Base-by-base conservation (phyloP, 169 alveolate species). In the Plasmodium berghei region DNA sequence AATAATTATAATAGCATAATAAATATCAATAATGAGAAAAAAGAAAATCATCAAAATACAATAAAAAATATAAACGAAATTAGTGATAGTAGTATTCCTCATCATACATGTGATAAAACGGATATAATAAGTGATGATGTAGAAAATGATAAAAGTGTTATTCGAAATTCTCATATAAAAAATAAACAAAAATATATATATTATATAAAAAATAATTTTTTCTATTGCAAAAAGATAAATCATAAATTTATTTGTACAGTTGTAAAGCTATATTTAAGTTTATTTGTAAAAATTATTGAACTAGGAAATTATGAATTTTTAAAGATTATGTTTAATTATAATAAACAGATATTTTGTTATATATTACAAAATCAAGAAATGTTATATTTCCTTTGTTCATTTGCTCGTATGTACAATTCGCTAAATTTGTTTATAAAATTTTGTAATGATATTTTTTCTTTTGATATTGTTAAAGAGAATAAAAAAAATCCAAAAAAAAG, bases 231-330 rank as follows among this genome's bases (percentile, higher is more conserved):
- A 58, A 70, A 45, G n/a, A 59, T 70, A 58, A 85, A 85, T 63
- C 8, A 5, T 2, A 48, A 56, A 26, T 85, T 85, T 70, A 5
- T 85, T n/a, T 5, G 16, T 20, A 42, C n/a, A 14, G 73, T 85
- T 9, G 66, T 85, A 10, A 70, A 70, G 24, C 45, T 85, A 73
- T 85, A 70, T 63, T 24, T 85, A 70, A 85, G 91, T 63, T 46
- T 71, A 58, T 58, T 85, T 6, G 61, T 85, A 54, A 85, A 85
- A 58, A 85, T 85, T 45, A 85, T 85, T 10, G 91, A 85, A 48
- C 26, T 85, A 9, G 91, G 91, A 9, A 85, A 85, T 46, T 85
- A 56, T 45, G 91, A 85, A 59, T 70, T 58, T 85, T 40, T 85
- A 45, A 85, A 85, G 46, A 85, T 85, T 1, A 52, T 85, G 26